Conservation (phyloP, 768 basidiomycete species). For the Termitomyces sp. region DNA sequence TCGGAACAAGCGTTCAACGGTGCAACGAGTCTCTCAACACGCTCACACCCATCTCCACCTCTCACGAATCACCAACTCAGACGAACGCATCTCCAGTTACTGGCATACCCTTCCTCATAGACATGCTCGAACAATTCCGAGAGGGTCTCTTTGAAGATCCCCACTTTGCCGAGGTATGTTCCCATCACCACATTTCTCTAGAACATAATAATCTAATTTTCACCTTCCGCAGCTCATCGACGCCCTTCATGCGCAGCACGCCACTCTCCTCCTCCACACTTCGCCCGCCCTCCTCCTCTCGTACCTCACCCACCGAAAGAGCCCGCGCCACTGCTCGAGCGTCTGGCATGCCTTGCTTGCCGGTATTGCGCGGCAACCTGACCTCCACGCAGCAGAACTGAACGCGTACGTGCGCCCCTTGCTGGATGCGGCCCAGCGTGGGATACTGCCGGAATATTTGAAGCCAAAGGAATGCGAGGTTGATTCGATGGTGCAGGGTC, state of each 20-base stretch:
- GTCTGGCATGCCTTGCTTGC: constrained; percentile 46
- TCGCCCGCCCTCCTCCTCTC: constrained; percentile 42
- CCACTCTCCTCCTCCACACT: constrained; percentile 31
- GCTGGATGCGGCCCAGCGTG: constrained; percentile 34
- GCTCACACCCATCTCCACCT: background rate
- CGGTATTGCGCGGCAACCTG: background rate
- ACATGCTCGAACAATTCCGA: constrained; percentile 49
- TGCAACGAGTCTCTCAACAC: constrained; percentile 14
- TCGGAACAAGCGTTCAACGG: constrained; percentile 27
- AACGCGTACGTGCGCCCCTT: constrained; percentile 29
- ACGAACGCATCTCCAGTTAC: background rate
- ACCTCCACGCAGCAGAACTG: constrained; percentile 4
- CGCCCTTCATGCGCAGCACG: constrained; percentile 30
- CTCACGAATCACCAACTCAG: background rate
- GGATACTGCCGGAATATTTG: constrained; percentile 39
- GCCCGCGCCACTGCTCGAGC: constrained; percentile 21
- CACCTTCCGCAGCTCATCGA: constrained; percentile 38
- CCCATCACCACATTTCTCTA: background rate
- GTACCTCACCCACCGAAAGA: constrained; percentile 45
- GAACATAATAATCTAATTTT: background rate
- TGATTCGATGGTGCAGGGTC: constrained; percentile 33
- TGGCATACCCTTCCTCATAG: constrained; percentile 27
- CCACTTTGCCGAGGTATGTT: constrained; percentile 37
- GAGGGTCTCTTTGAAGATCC: constrained; percentile 41
- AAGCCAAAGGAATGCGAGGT: constrained; percentile 39